These are phyloP conservation scores for Suhomyces sp. DNA, from an alignment of 805 yeast species.

Conservation along the genomic window DNA sequence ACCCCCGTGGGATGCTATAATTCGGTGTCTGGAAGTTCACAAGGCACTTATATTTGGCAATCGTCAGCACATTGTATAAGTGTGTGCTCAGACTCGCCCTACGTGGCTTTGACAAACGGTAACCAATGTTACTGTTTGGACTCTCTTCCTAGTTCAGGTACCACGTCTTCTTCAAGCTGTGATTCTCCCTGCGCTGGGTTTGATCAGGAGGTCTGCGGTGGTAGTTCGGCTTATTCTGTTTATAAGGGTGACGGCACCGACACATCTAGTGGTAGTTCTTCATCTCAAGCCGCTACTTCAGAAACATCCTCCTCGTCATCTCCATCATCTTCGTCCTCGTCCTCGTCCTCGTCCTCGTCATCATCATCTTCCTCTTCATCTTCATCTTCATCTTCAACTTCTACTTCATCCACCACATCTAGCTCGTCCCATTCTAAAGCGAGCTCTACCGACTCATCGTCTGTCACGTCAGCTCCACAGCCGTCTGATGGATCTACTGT, in stretches of 20 bases:
- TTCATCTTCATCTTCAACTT: background rate
- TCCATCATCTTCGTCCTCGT: slow-evolving; percentile 5
- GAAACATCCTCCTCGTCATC: slow-evolving; percentile 3
- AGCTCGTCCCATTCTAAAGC: slow-evolving; percentile 5
- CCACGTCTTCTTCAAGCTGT: slow-evolving; percentile 20
- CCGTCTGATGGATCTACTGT: background rate
- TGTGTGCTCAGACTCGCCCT: slow-evolving; percentile 32
- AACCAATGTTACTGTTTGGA: slow-evolving; percentile 38
- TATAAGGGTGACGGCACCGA: slow-evolving; percentile 24
- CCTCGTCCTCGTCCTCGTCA: slow-evolving; percentile 11
- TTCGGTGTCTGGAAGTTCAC: slow-evolving; percentile 24
- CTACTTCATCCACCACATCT: background rate
- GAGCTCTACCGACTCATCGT: slow-evolving; percentile 5
- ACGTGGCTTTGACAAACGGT: slow-evolving; percentile 38
- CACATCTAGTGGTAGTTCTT: background rate
- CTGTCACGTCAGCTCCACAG: background rate
- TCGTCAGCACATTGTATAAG: slow-evolving; percentile 27
- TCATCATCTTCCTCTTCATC: slow-evolving; percentile 2
- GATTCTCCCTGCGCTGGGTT: slow-evolving; percentile 33
- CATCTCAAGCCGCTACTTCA: background rate
- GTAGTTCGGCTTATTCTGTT: slow-evolving; percentile 29
- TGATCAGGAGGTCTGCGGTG: slow-evolving; percentile 37
- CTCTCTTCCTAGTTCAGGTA: slow-evolving; percentile 25
- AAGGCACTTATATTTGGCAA: slow-evolving; percentile 27
- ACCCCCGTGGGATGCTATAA: slow-evolving; percentile 27